These are phyloP conservation scores for Micractinium sp. DNA, from an alignment of 139 green algal genomes.

Conservation along the genomic window DNA sequence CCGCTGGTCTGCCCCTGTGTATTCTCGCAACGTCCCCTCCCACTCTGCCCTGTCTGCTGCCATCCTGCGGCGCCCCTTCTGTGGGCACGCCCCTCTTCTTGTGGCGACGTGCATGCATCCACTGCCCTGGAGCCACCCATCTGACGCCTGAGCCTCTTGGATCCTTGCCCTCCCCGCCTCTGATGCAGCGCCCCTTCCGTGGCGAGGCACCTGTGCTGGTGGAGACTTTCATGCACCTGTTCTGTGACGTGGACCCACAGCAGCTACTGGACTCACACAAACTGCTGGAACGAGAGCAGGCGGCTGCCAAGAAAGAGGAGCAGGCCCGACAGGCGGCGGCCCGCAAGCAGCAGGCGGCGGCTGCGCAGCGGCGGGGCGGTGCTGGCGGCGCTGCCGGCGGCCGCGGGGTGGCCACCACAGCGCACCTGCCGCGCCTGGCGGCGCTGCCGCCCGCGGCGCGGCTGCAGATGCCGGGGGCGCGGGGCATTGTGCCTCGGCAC, in stretches of 20 bases:
- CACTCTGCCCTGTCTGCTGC: background rate
- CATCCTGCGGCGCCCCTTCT: too few relatives aligned
- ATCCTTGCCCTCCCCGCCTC: background rate
- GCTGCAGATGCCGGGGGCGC: background rate
- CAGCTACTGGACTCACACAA: constrained; percentile 25
- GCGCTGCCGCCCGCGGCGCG: background rate
- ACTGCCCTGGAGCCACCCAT: background rate
- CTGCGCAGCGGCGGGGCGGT: background rate
- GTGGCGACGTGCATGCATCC: background rate
- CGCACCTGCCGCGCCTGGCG: constrained; percentile 27
- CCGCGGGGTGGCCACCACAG: background rate
- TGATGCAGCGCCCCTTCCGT: constrained; percentile 55
- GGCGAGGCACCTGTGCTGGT: constrained; percentile 75
- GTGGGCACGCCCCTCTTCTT: background rate
- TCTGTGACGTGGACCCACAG: constrained; percentile 34
- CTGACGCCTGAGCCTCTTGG: background rate
- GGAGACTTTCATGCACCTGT: constrained; percentile 71
- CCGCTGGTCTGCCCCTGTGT: too few relatives aligned
- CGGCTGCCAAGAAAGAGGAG: background rate
- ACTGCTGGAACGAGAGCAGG: background rate
- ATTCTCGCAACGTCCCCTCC: too few relatives aligned
- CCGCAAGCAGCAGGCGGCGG: constrained; percentile 11
- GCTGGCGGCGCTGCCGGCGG: background rate
- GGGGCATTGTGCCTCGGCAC: background rate
- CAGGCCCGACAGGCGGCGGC: background rate